Evolutionary conservation across 768 basidiomycete species (phyloP).

Genomic region (Filobasidium wieringae): DNA sequence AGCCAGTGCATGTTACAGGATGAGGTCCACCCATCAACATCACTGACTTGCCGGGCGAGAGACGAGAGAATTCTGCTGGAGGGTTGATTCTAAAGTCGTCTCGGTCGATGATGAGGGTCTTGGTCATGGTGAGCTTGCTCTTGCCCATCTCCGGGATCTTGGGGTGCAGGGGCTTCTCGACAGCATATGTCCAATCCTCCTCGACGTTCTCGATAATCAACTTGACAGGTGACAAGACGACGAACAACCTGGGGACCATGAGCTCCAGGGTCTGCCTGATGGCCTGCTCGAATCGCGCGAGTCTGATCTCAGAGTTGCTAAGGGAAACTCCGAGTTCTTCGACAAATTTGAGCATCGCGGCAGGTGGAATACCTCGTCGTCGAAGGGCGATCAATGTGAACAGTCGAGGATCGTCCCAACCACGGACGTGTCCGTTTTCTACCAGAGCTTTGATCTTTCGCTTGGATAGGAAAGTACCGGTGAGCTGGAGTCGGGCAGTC

Average conservation of each 20-base stretch:
- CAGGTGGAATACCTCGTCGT: slow-evolving; percentile 90
- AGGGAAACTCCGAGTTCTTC: slow-evolving; percentile 89
- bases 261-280: slow-evolving; percentile 82
- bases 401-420: slow-evolving; percentile 95
- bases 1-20: slow-evolving; percentile 86
- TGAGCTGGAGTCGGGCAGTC: slow-evolving; percentile 81
- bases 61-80: slow-evolving; percentile 83
- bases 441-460: slow-evolving; percentile 86
- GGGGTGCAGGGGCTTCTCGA: slow-evolving; percentile 87
- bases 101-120: slow-evolving; percentile 76
- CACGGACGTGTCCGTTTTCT: slow-evolving; percentile 65
- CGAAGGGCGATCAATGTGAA: slow-evolving; percentile 94
- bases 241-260: slow-evolving; percentile 71
- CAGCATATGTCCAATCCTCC: slow-evolving; percentile 66
- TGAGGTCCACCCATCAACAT: slow-evolving; percentile 86
- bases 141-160: slow-evolving; percentile 80
- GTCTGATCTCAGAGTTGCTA: slow-evolving; percentile 67
- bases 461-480: slow-evolving; percentile 94
- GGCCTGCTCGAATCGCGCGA: slow-evolving; percentile 75
- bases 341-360: slow-evolving; percentile 86
- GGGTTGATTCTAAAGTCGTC: slow-evolving; percentile 89
- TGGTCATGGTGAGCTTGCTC: slow-evolving; percentile 69
- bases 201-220: slow-evolving; percentile 82
- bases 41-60: slow-evolving; percentile 94
- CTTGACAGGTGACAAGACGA: slow-evolving; percentile 83